A percentile compares a stretch with the other conserved stretches of the same genome.
Evolutionary conservation across 345 rosid species (phyloP).

Genomic region (Populus alba): DNA sequence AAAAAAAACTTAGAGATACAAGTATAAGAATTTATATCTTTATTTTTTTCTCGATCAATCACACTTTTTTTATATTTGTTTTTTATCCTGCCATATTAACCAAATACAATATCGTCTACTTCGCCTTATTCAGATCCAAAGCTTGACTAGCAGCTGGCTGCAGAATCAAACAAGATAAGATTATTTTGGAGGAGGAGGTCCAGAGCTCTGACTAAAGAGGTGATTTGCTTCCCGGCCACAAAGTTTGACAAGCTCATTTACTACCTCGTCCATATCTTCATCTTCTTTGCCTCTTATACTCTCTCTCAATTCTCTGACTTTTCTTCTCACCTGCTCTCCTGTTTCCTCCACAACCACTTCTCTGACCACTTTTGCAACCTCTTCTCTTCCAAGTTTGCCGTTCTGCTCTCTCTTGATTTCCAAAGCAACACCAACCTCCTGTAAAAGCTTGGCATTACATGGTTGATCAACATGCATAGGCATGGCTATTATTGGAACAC

Average conservation of each 20-base stretch:
- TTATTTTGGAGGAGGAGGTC: no score
- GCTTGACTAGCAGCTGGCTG: no score
- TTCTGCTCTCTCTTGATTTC: slow-evolving; percentile 21
- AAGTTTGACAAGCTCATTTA: slow-evolving; percentile 15
- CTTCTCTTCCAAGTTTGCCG: slow-evolving; percentile 18
- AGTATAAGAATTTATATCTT: no score
- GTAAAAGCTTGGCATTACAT: slow-evolving; percentile 27
- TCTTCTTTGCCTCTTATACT: slow-evolving; percentile 21
- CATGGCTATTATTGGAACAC: slow-evolving; percentile 38
- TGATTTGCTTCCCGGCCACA: background rate
- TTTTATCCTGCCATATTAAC: no score
- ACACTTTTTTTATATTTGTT: no score
- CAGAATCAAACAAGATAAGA: no score
- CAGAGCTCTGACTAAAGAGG: no score
- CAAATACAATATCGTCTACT: no score
- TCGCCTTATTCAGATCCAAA: no score
- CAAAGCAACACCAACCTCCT: slow-evolving; percentile 46
- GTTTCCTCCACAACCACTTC: slow-evolving; percentile 19
- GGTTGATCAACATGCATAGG: slow-evolving; percentile 40
- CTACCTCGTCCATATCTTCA: slow-evolving; percentile 22
- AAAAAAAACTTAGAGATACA: no score
- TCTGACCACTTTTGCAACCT: slow-evolving; percentile 29
- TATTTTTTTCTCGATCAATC: no score
- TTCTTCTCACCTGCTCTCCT: slow-evolving; percentile 31
- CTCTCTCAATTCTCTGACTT: slow-evolving; percentile 23